Percentiles rank a stretch among this genome's conserved stretches.
Evolutionary conservation across 1,284 basidiomycete species (phyloP).

Genomic region (Apiotrichum mycotoxinovorans): DNA sequence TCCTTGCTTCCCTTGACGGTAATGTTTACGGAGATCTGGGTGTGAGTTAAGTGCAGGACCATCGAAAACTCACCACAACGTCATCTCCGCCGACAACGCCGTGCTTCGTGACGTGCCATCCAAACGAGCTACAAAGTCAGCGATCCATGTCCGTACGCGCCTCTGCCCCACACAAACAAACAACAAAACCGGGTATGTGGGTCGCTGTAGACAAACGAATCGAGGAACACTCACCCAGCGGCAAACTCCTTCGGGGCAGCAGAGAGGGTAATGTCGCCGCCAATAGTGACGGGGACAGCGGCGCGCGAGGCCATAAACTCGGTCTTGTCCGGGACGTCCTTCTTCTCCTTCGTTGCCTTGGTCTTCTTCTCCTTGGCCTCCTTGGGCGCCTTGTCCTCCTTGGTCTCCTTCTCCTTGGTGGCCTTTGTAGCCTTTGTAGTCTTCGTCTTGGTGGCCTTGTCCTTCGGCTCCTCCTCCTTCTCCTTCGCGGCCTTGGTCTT

Average conservation of each 20-base stretch:
- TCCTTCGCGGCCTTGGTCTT: slow-evolving; percentile 4
- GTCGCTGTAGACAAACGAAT: not conserved
- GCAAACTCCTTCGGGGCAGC: slow-evolving; percentile 13
- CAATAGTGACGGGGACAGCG: slow-evolving; percentile 10
- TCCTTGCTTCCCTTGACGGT: slow-evolving; percentile 14
- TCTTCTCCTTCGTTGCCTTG: not conserved
- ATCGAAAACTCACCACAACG: slow-evolving; percentile 10
- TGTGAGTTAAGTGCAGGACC: not conserved
- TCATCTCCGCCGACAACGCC: slow-evolving; percentile 7
- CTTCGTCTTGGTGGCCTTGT: not conserved
- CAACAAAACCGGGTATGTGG: not conserved
- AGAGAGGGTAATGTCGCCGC: slow-evolving; percentile 4
- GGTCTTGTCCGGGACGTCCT: not conserved
- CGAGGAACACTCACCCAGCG: slow-evolving; percentile 15
- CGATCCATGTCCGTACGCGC: too few species aligned
- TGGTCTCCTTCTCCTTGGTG: slow-evolving; percentile 6
- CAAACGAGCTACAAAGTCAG: slow-evolving; percentile 17
- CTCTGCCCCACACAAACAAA: too few species aligned
- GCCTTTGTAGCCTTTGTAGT: not conserved
- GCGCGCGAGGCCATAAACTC: not conserved
- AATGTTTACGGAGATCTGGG: slow-evolving; percentile 17
- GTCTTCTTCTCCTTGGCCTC: not conserved
- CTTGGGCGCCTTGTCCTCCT: not conserved
- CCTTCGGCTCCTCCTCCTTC: not conserved
- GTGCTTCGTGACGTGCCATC: slow-evolving; percentile 21